Percentiles rank a stretch among this genome's conserved stretches.
phyloP scores from a whole-genome alignment of 139 green algal genomes.

The Chlamydomonas incerta region DNA sequence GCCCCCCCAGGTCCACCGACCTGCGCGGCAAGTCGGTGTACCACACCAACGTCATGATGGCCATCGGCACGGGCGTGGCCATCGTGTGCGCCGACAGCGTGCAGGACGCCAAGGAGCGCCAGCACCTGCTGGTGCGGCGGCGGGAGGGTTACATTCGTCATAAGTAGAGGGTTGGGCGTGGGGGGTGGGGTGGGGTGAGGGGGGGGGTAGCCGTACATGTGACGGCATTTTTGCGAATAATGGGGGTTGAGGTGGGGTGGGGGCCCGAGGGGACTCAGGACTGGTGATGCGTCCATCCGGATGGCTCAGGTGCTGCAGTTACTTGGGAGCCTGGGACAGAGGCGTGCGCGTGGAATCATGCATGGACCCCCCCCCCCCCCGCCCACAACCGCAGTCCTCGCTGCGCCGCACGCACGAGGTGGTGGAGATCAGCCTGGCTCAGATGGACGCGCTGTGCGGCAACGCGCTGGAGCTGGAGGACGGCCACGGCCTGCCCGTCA shows the following conservation, averaged over 20 bases:
- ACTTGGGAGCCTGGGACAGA: too few species aligned
- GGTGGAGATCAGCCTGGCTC: constrained; percentile 87
- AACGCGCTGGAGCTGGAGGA: constrained; percentile 95
- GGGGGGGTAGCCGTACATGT: too few species aligned
- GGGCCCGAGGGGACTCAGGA: too few species aligned
- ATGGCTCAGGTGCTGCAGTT: too few species aligned
- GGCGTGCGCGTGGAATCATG: too few species aligned
- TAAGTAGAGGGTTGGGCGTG: too few species aligned
- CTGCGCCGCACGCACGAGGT: constrained; percentile 65
- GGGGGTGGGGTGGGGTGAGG: background rate
- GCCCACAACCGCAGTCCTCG: constrained; percentile 40
- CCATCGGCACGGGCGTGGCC: constrained; percentile 89
- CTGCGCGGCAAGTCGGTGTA: constrained; percentile 84
- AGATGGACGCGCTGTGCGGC: constrained; percentile 93
- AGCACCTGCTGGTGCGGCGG: constrained; percentile 68
- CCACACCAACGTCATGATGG: constrained; percentile 99
- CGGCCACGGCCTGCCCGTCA: constrained; percentile 82
- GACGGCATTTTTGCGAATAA: too few species aligned
- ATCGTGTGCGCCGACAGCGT: constrained; percentile 92
- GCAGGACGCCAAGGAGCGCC: constrained; percentile 73
- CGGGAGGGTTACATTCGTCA: too few species aligned
- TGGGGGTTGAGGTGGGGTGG: too few species aligned
- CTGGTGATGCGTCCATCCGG: too few species aligned
- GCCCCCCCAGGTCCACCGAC: constrained; percentile 47
- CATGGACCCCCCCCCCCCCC: too few species aligned